Evolutionary conservation across 1,139 yeast species (phyloP).

Genomic region (Diutina rugosa): DNA sequence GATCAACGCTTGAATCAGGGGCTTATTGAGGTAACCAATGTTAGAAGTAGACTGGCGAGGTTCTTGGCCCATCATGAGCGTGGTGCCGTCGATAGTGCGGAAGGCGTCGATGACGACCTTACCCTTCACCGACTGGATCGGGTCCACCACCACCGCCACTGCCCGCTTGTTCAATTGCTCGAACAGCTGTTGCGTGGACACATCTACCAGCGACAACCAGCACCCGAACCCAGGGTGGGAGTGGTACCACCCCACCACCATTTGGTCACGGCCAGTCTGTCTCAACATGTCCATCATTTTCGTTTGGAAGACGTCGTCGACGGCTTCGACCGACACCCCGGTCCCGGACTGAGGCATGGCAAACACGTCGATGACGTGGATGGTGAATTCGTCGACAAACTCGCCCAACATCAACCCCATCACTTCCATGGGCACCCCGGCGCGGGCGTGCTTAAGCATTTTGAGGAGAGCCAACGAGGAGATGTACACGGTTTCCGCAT

Average conservation of each 20-base stretch:
- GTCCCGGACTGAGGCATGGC: constrained; percentile 99
- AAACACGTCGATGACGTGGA: constrained; percentile 93
- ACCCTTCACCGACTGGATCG: constrained; percentile 96
- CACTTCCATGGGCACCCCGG: constrained; percentile 99
- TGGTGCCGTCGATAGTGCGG: constrained; percentile 79
- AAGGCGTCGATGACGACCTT: constrained; percentile 98
- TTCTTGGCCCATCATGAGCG: constrained; percentile 92
- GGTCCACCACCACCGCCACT: constrained; percentile 96
- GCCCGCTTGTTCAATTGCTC: constrained; percentile 92
- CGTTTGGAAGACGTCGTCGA: constrained; percentile 97
- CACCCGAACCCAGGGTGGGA: constrained; percentile 99
- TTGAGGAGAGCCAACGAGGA: constrained; percentile 90
- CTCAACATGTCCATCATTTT: constrained; percentile 99
- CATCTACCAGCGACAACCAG: constrained; percentile 96
- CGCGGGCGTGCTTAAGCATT: constrained; percentile 96
- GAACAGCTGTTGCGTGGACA: constrained; percentile 92
- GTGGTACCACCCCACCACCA: constrained; percentile 99
- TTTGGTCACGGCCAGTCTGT: constrained; percentile 96
- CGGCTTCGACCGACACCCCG: constrained; percentile 98
- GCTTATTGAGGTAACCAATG: constrained; percentile 89
- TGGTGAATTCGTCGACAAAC: constrained; percentile 94
- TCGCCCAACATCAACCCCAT: constrained; percentile 99
- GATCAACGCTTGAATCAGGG: constrained; percentile 93
- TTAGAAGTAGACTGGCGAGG: constrained; percentile 97
- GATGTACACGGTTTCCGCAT: constrained; percentile 91